phyloP scores from a whole-genome alignment of 1,139 yeast species.

The Debaryomyces sp. region DNA sequence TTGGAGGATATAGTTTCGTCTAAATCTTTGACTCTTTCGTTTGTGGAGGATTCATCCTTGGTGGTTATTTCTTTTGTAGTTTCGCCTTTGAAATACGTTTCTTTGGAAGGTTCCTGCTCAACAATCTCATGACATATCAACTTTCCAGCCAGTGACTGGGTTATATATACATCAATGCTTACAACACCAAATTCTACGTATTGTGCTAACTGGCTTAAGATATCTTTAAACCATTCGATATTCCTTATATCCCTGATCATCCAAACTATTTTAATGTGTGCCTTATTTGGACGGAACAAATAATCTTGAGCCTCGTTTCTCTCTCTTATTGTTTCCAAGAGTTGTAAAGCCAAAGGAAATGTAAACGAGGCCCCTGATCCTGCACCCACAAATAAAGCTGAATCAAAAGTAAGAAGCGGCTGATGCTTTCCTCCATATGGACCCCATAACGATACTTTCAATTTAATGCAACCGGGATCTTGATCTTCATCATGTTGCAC shows the following conservation, averaged over 20 bases:
- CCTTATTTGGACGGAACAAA: constrained; percentile 33
- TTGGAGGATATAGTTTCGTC: not conserved
- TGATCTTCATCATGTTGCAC: constrained; percentile 18
- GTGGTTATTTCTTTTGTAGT: not conserved
- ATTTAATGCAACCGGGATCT: constrained; percentile 13
- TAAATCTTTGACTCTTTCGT: not conserved
- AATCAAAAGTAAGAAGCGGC: constrained; percentile 45
- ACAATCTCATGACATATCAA: not conserved
- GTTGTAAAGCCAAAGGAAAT: constrained; percentile 47
- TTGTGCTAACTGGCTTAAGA: constrained; percentile 29
- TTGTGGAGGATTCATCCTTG: not conserved
- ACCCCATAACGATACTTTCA: constrained; percentile 43
- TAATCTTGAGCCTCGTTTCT: constrained; percentile 33
- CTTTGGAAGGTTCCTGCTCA: not conserved
- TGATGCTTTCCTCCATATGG: constrained; percentile 49
- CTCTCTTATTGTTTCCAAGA: constrained; percentile 27
- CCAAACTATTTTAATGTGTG: constrained; percentile 38
- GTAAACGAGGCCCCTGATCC: constrained; percentile 52
- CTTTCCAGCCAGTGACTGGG: constrained; percentile 11
- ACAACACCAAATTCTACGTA: constrained; percentile 28
- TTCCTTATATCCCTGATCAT: constrained; percentile 28
- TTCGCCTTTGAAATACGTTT: not conserved
- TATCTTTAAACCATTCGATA: constrained; percentile 40
- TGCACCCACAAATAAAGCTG: constrained; percentile 42
- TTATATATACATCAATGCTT: constrained; percentile 21